Evolutionary conservation across 257 asterid species (phyloP).

Genomic region (Petunia axillaris): DNA sequence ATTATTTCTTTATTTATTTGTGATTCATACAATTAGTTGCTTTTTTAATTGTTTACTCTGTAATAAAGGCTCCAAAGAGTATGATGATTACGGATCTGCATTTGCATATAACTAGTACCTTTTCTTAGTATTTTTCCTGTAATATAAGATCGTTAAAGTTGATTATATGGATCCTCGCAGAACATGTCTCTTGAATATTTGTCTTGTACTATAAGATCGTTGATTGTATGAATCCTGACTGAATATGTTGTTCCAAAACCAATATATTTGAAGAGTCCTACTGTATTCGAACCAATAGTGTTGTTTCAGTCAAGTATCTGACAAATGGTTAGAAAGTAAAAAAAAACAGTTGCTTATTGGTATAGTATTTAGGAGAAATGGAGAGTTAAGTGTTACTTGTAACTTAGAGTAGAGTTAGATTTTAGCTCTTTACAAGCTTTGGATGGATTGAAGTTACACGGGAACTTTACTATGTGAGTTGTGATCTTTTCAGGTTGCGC

Average conservation of each 20-base stretch:
- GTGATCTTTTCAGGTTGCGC: not conserved
- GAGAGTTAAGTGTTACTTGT: slow-evolving; percentile 3
- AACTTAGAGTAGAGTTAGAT: not conserved
- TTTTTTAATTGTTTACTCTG: not conserved
- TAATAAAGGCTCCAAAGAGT: not conserved
- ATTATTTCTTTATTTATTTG: not conserved
- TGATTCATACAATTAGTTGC: not conserved
- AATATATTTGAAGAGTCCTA: too few species aligned
- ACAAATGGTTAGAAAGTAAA: not conserved
- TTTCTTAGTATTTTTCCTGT: not conserved
- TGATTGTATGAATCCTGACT: too few species aligned
- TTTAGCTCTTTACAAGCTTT: not conserved
- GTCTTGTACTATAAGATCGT: too few species aligned
- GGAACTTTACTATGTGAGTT: slow-evolving; percentile 19
- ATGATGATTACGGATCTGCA: not conserved
- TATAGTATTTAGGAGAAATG: not conserved
- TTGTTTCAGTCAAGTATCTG: too few species aligned
- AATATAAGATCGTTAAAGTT: not conserved
- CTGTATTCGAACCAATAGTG: too few species aligned
- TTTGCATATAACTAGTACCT: not conserved
- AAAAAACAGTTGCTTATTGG: not conserved
- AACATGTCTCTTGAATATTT: too few species aligned
- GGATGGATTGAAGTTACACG: slow-evolving; percentile 5
- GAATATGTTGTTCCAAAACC: too few species aligned
- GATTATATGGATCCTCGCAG: not conserved